A percentile compares a stretch with the other conserved stretches of the same genome.
These are phyloP conservation scores for Paecilomyces sp. DNA, from an alignment of 2,329 filamentous ascomycete species.

Conservation along the genomic window DNA sequence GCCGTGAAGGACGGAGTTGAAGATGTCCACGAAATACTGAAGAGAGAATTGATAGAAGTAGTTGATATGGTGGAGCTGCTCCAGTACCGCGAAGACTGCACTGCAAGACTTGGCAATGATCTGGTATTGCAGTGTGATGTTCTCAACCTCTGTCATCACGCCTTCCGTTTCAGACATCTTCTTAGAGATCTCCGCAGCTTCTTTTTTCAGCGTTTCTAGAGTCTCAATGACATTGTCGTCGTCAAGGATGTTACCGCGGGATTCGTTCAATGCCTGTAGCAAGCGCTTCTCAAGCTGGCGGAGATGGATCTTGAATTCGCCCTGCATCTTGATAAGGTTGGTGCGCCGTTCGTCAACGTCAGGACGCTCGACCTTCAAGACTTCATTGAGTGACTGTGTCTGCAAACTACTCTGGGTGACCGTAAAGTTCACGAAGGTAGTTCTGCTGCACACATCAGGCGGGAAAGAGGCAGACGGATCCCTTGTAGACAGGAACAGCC, in stretches of 20 bases:
- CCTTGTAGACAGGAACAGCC: slow-evolving; percentile 86
- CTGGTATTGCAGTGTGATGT: slow-evolving; percentile 89
- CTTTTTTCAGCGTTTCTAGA: slow-evolving; percentile 93
- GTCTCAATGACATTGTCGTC: slow-evolving; percentile 98
- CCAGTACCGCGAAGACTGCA: slow-evolving; percentile 91
- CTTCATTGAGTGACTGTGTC: slow-evolving; percentile 94
- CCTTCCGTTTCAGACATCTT: slow-evolving; percentile 97
- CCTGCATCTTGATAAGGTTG: slow-evolving; percentile 97
- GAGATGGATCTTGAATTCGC: slow-evolving; percentile 97
- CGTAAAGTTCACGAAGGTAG: slow-evolving; percentile 98
- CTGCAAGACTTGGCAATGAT: slow-evolving; percentile 92
- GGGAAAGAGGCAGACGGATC: slow-evolving; percentile 95
- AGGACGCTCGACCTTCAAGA: slow-evolving; percentile 92
- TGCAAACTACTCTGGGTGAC: slow-evolving; percentile 98
- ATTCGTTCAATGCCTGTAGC: slow-evolving; percentile 92
- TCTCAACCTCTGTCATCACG: slow-evolving; percentile 96
- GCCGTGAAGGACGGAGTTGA: slow-evolving; percentile 78
- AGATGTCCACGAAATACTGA: slow-evolving; percentile 97
- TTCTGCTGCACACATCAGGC: slow-evolving; percentile 94
- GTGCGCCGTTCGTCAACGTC: slow-evolving; percentile 95
- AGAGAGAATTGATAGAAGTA: slow-evolving; percentile 99
- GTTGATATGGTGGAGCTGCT: slow-evolving; percentile 96
- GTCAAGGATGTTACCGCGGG: slow-evolving; percentile 93
- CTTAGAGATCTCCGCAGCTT: slow-evolving; percentile 88
- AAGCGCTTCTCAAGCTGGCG: slow-evolving; percentile 91